Percentiles rank a stretch among this genome's conserved stretches.
Evolutionary conservation across 257 asterid genomes (phyloP).

Genomic region (Fraxinus quadrangulata): DNA sequence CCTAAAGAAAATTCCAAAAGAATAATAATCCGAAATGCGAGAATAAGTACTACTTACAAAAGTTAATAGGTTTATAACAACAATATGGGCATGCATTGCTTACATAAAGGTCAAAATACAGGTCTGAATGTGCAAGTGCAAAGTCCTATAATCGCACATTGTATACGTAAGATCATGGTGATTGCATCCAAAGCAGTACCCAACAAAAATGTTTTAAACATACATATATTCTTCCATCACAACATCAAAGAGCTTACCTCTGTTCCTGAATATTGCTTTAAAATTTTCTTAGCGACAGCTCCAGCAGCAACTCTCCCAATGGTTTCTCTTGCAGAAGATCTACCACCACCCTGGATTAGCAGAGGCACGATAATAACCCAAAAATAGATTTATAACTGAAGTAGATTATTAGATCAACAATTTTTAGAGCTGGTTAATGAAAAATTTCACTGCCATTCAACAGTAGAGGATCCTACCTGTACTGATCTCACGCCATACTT

Average conservation of each 20-base stretch:
- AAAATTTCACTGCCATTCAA: background rate
- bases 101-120: too few species aligned
- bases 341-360: conserved; percentile 88
- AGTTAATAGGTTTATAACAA: too few species aligned
- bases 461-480: conserved; percentile 56
- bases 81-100: too few species aligned
- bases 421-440: conserved; percentile 12
- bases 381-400: conserved; percentile 23
- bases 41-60: too few species aligned
- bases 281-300: conserved; percentile 95
- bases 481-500: conserved; percentile 98
- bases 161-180: too few species aligned
- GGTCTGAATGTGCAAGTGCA: too few species aligned
- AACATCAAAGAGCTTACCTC: conserved; percentile 55
- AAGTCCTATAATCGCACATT: too few species aligned
- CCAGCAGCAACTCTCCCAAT: conserved; percentile 99
- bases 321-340: conserved; percentile 99
- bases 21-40: too few species aligned
- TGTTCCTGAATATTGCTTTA: conserved; percentile 67
- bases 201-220: too few species aligned
- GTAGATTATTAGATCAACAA: background rate
- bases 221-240: conserved; percentile 9
- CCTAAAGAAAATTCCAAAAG: too few species aligned
- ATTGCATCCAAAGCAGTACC: too few species aligned
- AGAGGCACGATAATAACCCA: conserved; percentile 22